Conservation (phyloP, 306 rosid species). For the Luffa acutangula region DNA sequence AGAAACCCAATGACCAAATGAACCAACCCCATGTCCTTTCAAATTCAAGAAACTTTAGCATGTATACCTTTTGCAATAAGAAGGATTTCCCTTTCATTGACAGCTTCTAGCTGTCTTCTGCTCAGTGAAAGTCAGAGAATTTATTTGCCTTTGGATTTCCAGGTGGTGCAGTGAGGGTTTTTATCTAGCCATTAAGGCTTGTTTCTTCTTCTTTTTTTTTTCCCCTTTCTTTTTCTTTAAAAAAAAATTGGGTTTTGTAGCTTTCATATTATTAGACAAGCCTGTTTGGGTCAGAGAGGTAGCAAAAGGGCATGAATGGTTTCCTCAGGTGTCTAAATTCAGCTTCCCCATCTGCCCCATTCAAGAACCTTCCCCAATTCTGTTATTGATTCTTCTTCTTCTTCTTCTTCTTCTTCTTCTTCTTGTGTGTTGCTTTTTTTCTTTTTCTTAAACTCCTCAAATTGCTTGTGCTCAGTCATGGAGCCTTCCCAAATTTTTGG, state of each 20-base stretch:
- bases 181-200: slow-evolving; percentile 20
- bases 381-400: not conserved
- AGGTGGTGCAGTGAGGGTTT: slow-evolving; percentile 46
- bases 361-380: slow-evolving; percentile 10
- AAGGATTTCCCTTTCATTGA: slow-evolving; percentile 52
- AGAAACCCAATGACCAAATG: slow-evolving; percentile 26
- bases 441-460: not conserved
- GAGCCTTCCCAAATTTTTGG: slow-evolving; percentile 45
- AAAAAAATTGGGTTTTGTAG: slow-evolving; percentile 8
- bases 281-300: slow-evolving; percentile 13
- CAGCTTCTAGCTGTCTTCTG: slow-evolving; percentile 66
- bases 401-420: not conserved
- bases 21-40: slow-evolving; percentile 53
- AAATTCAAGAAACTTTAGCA: slow-evolving; percentile 34
- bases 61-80: slow-evolving; percentile 27
- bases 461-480: slow-evolving; percentile 24
- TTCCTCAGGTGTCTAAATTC: slow-evolving; percentile 19
- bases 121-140: slow-evolving; percentile 54
- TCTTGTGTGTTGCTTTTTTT: not conserved
- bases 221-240: not conserved
- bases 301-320: slow-evolving; percentile 7
- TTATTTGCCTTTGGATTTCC: slow-evolving; percentile 50
- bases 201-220: not conserved
- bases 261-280: not conserved
- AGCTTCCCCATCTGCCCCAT: slow-evolving; percentile 17